A percentile compares a stretch with the other conserved stretches of the same genome.
Evolutionary conservation across 805 yeast species (phyloP).

Genomic region (Sungouiozyma intestinalis): DNA sequence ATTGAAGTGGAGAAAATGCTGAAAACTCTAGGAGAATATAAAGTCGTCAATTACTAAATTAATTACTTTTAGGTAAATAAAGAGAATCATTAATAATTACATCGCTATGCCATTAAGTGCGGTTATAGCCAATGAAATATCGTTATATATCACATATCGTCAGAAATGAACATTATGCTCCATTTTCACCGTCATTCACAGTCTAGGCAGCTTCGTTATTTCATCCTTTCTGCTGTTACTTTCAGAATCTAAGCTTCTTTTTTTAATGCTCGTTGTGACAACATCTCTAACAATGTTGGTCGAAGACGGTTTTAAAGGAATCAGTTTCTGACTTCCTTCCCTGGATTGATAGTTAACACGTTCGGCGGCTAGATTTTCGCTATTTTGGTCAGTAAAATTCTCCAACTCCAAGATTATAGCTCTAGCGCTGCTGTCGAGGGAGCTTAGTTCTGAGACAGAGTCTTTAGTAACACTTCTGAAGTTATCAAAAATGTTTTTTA

Average conservation of each 20-base stretch:
- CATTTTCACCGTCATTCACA: not conserved
- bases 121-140: conserved; percentile 4
- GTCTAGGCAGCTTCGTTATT: not conserved
- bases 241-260: not conserved
- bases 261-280: not conserved
- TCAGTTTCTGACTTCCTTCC: not conserved
- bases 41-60: conserved; percentile 32
- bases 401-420: not conserved
- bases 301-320: not conserved
- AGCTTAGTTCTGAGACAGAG: conserved; percentile 2
- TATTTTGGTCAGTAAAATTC: not conserved
- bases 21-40: conserved; percentile 41
- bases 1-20: conserved; percentile 42
- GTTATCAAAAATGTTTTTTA: conserved; percentile 8
- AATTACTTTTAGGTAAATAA: conserved; percentile 1
- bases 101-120: not conserved
- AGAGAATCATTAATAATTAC: not conserved
- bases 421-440: not conserved
- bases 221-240: not conserved
- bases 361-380: not conserved
- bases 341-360: not conserved
- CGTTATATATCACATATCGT: not conserved
- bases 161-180: not conserved
- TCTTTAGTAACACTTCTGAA: conserved; percentile 3
- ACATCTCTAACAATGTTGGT: not conserved